Evolutionary conservation across 1,139 yeast species (phyloP).

Genomic region (Kluyveromyces marxianus): DNA sequence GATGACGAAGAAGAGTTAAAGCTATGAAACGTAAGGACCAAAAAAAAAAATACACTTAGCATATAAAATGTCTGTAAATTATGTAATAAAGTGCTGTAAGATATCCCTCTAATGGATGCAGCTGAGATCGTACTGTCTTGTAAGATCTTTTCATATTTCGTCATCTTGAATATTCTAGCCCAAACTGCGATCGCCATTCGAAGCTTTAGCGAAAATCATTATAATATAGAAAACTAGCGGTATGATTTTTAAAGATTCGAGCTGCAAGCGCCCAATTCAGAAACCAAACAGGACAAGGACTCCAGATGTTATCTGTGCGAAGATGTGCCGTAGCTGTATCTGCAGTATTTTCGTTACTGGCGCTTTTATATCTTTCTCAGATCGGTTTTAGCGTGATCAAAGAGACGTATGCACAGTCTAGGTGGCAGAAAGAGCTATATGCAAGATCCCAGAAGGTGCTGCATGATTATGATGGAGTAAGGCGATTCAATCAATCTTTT

Average conservation of each 20-base stretch:
- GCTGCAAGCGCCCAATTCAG: too few relatives aligned
- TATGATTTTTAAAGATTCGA: too few relatives aligned
- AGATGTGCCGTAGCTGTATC: too few relatives aligned
- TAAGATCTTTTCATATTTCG: too few relatives aligned
- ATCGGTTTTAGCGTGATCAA: background rate
- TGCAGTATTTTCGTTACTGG: background rate
- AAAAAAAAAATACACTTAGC: background rate
- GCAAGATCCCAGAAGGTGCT: constrained; percentile 4
- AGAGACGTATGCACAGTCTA: background rate
- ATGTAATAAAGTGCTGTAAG: background rate
- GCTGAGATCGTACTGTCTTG: too few relatives aligned
- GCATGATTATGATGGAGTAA: constrained; percentile 8
- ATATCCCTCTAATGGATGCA: background rate
- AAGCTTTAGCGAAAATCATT: too few relatives aligned
- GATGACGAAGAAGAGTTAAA: constrained; percentile 7
- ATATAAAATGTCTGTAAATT: background rate
- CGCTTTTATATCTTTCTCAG: background rate
- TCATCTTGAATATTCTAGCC: too few relatives aligned
- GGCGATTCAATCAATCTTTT: constrained; percentile 3
- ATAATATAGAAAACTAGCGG: too few relatives aligned
- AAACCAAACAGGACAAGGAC: too few relatives aligned
- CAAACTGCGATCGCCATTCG: too few relatives aligned
- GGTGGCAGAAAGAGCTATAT: constrained; percentile 2
- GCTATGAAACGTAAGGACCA: background rate
- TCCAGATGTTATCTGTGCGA: too few relatives aligned